Conservation (phyloP, 192 early-diverging fungal genomes). For the Entomortierella parvispora region DNA sequence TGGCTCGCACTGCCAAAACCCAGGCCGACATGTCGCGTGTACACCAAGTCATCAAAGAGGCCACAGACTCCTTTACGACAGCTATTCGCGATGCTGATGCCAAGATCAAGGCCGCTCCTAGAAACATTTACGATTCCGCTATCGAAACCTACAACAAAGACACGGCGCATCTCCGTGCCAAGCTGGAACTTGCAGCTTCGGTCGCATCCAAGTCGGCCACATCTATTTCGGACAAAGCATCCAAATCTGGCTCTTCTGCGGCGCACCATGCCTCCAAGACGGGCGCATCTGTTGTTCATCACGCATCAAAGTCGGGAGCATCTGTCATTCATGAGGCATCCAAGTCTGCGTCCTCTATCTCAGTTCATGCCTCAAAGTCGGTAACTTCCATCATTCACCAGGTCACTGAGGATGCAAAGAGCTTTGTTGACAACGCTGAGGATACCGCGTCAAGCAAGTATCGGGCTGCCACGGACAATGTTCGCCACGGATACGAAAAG, state of each 20-base stretch:
- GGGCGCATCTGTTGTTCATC: slow-evolving; percentile 2
- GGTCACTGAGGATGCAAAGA: slow-evolving; percentile 32
- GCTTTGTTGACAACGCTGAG: slow-evolving; percentile 15
- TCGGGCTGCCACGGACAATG: slow-evolving; percentile 27
- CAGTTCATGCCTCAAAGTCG: slow-evolving; percentile 8
- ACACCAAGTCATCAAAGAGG: slow-evolving; percentile 32
- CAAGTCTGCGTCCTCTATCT: slow-evolving; percentile 22
- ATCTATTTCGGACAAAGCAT: slow-evolving; percentile 16
- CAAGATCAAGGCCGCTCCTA: slow-evolving; percentile 43
- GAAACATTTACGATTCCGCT: slow-evolving; percentile 22
- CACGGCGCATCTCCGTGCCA: slow-evolving; percentile 27
- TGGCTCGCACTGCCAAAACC: slow-evolving; percentile 26
- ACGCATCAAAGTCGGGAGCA: slow-evolving; percentile 20
- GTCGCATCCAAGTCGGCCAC: slow-evolving; percentile 37
- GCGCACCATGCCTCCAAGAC: slow-evolving; percentile 23
- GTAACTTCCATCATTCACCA: slow-evolving; percentile 10
- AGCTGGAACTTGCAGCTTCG: slow-evolving; percentile 31
- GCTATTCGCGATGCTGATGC: slow-evolving; percentile 25
- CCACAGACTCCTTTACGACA: slow-evolving; percentile 17
- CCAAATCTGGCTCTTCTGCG: slow-evolving; percentile 15
- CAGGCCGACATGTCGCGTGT: slow-evolving; percentile 33
- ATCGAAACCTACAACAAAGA: slow-evolving; percentile 37
- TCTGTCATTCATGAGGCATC: slow-evolving; percentile 21
- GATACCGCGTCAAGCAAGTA: slow-evolving; percentile 16
- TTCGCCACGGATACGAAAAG: slow-evolving; percentile 26